phyloP scores from a whole-genome alignment of 1,139 yeast genomes.

The Debaryomyces robertsiae region DNA sequence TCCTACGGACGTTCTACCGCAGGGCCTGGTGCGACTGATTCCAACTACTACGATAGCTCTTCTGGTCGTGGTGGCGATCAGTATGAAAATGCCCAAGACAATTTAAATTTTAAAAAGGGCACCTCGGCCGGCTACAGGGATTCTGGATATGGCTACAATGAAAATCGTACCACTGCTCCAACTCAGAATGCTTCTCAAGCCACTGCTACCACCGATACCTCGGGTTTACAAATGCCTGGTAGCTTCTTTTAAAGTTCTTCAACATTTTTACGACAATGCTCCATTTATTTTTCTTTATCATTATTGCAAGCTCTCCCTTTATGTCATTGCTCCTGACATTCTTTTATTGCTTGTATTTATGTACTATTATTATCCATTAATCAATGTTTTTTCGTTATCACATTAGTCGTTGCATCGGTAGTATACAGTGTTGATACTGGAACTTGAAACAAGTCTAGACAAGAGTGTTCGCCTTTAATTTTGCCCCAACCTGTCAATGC shows the following conservation, averaged over 20 bases:
- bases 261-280: not conserved
- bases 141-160: not conserved
- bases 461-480: no score
- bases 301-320: not conserved
- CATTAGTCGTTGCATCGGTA: no score
- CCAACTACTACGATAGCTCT: not conserved
- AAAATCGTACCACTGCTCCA: not conserved
- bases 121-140: not conserved
- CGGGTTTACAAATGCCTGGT: slow-evolving; percentile 1
- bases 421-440: no score
- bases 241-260: not conserved
- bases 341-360: not conserved
- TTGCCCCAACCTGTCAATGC: no score
- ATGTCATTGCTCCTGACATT: not conserved
- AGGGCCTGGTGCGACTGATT: not conserved
- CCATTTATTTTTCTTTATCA: not conserved
- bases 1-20: no score
- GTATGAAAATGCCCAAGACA: not conserved
- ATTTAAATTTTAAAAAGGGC: not conserved
- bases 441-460: no score
- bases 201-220: not conserved
- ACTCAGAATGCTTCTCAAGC: not conserved
- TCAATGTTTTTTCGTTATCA: no score
- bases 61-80: not conserved
- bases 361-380: not conserved